phyloP scores from a whole-genome alignment of 257 asterid species.

The Ilex asprella region DNA sequence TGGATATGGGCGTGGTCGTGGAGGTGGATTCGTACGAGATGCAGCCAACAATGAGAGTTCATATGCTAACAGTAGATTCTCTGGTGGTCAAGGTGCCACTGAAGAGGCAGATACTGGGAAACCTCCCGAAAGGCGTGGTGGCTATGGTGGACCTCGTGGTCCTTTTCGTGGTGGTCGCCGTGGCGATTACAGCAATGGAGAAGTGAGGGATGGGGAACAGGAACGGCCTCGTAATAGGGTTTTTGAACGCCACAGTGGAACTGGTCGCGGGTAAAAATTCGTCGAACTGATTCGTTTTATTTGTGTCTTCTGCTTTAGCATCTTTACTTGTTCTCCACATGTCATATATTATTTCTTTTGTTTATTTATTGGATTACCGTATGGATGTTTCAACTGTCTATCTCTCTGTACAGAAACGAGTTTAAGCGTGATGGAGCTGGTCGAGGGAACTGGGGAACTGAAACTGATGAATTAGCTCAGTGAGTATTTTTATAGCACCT shows the following conservation, averaged over 20 bases:
- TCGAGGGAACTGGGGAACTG: slow-evolving; percentile 83
- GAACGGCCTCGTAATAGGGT: slow-evolving; percentile 56
- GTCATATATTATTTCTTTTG: too few relatives aligned
- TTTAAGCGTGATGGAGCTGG: slow-evolving; percentile 75
- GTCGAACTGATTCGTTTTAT: background rate
- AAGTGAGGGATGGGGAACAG: slow-evolving; percentile 46
- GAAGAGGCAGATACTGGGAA: slow-evolving; percentile 43
- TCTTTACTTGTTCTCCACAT: background rate
- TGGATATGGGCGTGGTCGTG: slow-evolving; percentile 61
- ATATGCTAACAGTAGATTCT: slow-evolving; percentile 39
- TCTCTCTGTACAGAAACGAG: slow-evolving; percentile 38
- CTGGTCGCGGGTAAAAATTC: slow-evolving; percentile 57
- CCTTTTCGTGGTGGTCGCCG: slow-evolving; percentile 59
- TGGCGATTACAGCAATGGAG: slow-evolving; percentile 71
- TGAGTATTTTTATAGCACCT: too few relatives aligned
- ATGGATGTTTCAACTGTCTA: background rate
- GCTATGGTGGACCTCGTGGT: slow-evolving; percentile 61
- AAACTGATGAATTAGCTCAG: slow-evolving; percentile 21
- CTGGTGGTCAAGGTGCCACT: slow-evolving; percentile 42
- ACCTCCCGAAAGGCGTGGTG: slow-evolving; percentile 58
- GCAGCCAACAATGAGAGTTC: slow-evolving; percentile 30
- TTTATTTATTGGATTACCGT: too few relatives aligned
- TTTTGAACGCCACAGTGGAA: slow-evolving; percentile 70
- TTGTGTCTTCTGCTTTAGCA: background rate
- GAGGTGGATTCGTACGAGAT: slow-evolving; percentile 56